These are phyloP conservation scores for Telopea speciosissima DNA, from an alignment of 177 flowering plant species.

Conservation along the genomic window DNA sequence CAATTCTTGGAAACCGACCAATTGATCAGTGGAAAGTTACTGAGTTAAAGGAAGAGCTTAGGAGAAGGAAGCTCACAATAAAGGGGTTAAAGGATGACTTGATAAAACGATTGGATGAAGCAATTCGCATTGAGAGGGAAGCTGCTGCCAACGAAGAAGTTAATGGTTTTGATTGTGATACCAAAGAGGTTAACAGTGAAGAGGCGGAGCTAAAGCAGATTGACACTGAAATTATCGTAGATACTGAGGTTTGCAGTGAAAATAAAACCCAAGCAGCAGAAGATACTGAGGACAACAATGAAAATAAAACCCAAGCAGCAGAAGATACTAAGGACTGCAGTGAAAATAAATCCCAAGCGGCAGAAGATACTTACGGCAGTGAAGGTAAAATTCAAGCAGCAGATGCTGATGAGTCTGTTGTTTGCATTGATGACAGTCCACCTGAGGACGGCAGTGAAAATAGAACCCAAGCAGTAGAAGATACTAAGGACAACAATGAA, in stretches of 20 bases:
- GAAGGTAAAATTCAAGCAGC: constrained; percentile 6
- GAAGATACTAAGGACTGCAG: constrained; percentile 12
- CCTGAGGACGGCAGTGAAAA: constrained; percentile 7
- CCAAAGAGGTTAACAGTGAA: constrained; percentile 13
- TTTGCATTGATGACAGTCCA: constrained; percentile 19
- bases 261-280: constrained; percentile 10
- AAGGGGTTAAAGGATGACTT: constrained; percentile 83
- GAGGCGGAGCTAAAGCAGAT: constrained; percentile 13
- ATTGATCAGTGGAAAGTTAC: constrained; percentile 54
- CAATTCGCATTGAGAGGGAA: neutral
- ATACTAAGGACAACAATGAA: constrained; percentile 8
- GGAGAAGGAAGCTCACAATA: constrained; percentile 24
- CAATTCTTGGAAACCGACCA: constrained; percentile 54
- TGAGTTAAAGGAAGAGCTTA: neutral
- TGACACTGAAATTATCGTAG: constrained; percentile 15
- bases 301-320: constrained; percentile 7
- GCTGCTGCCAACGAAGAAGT: neutral
- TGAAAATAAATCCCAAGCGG: constrained; percentile 10
- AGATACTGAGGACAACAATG: constrained; percentile 9
- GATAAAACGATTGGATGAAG: constrained; percentile 39
- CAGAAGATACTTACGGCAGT: constrained; percentile 11
- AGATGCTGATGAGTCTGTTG: constrained; percentile 21
- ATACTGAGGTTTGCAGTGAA: constrained; percentile 8
- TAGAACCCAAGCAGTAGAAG: constrained; percentile 11
- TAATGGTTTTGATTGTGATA: constrained; percentile 25